Conservation (phyloP, 805 yeast species). For the Kluyveromyces nonfermentans region DNA sequence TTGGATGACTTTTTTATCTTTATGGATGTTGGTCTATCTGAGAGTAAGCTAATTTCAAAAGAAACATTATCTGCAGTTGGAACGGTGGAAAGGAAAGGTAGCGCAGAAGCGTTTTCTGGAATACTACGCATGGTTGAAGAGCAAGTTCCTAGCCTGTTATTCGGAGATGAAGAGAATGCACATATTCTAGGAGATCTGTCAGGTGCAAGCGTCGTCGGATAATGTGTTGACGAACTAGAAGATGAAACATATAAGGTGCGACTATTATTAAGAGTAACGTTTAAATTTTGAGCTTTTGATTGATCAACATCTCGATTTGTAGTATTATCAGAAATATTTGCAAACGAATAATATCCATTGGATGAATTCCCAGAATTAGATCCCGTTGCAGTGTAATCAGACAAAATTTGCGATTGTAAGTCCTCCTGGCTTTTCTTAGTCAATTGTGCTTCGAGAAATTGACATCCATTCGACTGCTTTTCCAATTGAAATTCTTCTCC, state of each 20-base stretch:
- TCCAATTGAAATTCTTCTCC: conserved; percentile 16
- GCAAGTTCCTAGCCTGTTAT: background rate
- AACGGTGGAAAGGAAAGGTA: conserved; percentile 14
- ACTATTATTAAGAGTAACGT: background rate
- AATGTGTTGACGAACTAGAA: conserved; percentile 7
- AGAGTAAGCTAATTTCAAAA: conserved; percentile 8
- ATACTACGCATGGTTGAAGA: conserved; percentile 3
- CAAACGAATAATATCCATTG: conserved; percentile 29
- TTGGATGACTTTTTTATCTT: background rate
- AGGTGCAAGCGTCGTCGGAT: conserved; percentile 16
- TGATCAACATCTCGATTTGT: conserved; percentile 8
- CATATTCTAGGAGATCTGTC: conserved; percentile 4
- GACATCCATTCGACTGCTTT: conserved; percentile 22
- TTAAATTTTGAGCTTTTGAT: background rate
- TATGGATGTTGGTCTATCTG: background rate
- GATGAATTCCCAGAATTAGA: conserved; percentile 21
- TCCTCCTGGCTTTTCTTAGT: conserved; percentile 12
- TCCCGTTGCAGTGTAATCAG: conserved; percentile 20
- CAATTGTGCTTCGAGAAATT: conserved; percentile 17
- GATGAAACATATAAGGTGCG: conserved; percentile 6
- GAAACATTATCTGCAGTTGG: conserved; percentile 26
- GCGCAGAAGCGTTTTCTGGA: conserved; percentile 1
- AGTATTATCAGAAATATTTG: conserved; percentile 31
- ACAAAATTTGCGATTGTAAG: conserved; percentile 24
- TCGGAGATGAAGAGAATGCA: background rate